phyloP scores from a whole-genome alignment of 139 green algal species.

The Desmodesmus armatus region DNA sequence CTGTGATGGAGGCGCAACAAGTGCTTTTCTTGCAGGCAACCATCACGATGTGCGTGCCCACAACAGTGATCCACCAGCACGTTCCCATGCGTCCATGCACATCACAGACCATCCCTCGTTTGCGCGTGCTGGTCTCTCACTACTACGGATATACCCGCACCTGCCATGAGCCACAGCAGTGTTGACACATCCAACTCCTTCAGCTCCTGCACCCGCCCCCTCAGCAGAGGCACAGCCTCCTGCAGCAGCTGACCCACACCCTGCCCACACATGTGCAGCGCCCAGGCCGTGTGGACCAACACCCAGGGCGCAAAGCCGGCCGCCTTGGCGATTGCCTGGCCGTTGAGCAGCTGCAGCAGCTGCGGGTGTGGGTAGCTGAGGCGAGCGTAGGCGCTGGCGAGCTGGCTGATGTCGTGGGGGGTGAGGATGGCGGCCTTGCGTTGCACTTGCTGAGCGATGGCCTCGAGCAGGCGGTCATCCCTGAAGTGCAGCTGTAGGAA shows the following conservation, averaged over 20 bases:
- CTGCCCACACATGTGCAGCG: neutral
- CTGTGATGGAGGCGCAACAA: too few relatives aligned
- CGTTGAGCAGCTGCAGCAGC: neutral
- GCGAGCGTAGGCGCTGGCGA: conserved; percentile 27
- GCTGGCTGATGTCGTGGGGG: conserved; percentile 17
- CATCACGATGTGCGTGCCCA: too few relatives aligned
- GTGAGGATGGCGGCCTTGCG: conserved; percentile 29
- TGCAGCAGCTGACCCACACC: neutral
- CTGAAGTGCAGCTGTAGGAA: conserved; percentile 17
- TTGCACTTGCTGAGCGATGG: neutral
- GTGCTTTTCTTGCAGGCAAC: too few relatives aligned
- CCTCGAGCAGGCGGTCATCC: conserved; percentile 10
- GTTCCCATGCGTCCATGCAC: too few relatives aligned
- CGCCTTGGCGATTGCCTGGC: neutral
- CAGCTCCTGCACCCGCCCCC: neutral
- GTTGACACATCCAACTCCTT: conserved; percentile 11
- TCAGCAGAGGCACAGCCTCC: neutral
- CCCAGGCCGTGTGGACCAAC: conserved; percentile 19
- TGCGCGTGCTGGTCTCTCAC: neutral
- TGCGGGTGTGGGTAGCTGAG: neutral
- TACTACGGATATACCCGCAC: neutral
- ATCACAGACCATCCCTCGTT: too few relatives aligned
- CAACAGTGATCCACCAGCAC: too few relatives aligned
- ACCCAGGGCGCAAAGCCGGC: conserved; percentile 17
- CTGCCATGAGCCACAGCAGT: conserved; percentile 26